These are phyloP conservation scores for Solanum megistacrolobum DNA, from an alignment of 257 asterid species.

Conservation along the genomic window DNA sequence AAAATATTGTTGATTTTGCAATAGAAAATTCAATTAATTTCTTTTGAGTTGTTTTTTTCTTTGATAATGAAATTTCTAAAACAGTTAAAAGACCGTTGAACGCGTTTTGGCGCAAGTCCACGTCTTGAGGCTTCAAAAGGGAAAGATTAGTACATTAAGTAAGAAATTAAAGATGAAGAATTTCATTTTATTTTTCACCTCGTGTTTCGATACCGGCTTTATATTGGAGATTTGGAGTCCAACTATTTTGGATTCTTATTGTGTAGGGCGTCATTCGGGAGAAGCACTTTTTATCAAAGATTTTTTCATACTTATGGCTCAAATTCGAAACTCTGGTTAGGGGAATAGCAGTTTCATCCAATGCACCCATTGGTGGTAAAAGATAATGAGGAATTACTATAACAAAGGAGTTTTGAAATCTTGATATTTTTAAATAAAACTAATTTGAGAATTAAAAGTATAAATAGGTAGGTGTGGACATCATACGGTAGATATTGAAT, in stretches of 20 bases:
- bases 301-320: too few species aligned
- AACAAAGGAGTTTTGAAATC: neutral
- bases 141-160: neutral
- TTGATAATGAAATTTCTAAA: neutral
- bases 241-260: too few species aligned
- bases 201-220: accelerated
- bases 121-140: neutral
- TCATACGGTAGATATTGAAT: neutral
- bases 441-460: neutral
- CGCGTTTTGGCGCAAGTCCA: neutral
- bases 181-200: too few species aligned
- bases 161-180: neutral
- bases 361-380: too few species aligned
- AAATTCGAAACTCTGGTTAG: accelerated
- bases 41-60: neutral
- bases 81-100: neutral
- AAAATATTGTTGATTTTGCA: neutral
- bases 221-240: neutral
- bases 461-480: neutral
- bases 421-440: neutral
- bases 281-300: too few species aligned
- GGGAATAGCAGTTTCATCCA: accelerated
- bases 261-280: accelerated
- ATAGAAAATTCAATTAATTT: neutral
- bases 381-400: neutral